A percentile compares a stretch with the other conserved stretches of the same genome.
These are phyloP conservation scores for Diplodia seriata DNA, from an alignment of 2,329 filamentous ascomycete species.

Conservation along the genomic window DNA sequence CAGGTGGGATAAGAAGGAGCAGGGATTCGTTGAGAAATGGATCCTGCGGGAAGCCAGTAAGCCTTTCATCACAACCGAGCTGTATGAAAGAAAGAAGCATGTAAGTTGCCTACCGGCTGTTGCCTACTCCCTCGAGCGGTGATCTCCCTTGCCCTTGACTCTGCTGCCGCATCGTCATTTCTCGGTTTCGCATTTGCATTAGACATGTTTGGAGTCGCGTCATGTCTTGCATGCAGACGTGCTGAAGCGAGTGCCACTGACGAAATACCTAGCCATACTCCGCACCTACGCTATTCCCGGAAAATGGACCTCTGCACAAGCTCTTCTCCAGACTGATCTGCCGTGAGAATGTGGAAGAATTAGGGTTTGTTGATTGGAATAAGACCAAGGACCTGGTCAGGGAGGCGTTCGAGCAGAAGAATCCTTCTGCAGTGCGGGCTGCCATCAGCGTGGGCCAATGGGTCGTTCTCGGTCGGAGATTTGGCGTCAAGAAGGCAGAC, in stretches of 20 bases:
- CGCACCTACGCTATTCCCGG: constrained; percentile 54
- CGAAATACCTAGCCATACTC: constrained; percentile 47
- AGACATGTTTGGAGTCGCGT: not conserved
- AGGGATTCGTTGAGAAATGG: constrained; percentile 54
- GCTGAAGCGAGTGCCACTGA: not conserved
- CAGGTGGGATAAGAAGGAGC: constrained; percentile 39
- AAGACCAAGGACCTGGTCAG: constrained; percentile 30
- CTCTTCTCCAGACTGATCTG: constrained; percentile 42
- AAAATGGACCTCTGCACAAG: constrained; percentile 54
- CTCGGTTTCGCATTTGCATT: not conserved
- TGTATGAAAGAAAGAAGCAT: constrained; percentile 60
- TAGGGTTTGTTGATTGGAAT: constrained; percentile 48
- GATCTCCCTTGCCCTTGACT: not conserved
- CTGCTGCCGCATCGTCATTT: not conserved
- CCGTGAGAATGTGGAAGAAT: constrained; percentile 39
- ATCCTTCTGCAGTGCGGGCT: constrained; percentile 47
- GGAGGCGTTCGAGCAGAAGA: constrained; percentile 37
- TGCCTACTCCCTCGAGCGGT: too few relatives aligned
- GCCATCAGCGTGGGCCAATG: constrained; percentile 52
- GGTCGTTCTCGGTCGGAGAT: constrained; percentile 54
- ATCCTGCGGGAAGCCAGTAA: constrained; percentile 59
- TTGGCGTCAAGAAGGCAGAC: constrained; percentile 47
- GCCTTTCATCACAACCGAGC: constrained; percentile 60
- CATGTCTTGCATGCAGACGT: not conserved
- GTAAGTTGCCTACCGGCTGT: constrained; percentile 5